Base-by-base conservation (phyloP, 2,329 filamentous ascomycete species). In the Monosporascus cannonballus region DNA sequence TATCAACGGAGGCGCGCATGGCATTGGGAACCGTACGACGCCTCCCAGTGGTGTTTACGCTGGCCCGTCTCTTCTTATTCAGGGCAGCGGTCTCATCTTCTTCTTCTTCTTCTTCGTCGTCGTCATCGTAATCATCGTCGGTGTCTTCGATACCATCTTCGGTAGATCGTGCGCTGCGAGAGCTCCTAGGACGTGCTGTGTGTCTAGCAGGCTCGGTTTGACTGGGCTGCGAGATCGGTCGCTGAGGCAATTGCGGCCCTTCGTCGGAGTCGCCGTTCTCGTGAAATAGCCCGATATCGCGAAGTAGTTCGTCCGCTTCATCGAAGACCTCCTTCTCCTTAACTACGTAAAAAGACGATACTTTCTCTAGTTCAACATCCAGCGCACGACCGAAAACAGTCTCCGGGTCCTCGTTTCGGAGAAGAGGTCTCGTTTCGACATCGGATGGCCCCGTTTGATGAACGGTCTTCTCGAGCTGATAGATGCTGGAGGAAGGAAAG, bases 331-430 rank as follows among this genome's bases (percentile, higher is more conserved):
- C 93, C 24, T 83, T 77, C 71, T 99, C 92, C 71, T 99, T 99
- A 56, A 90, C 73, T 56, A 85, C 80, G 71, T 94, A 97, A 70
- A 99, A 99, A 0, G 87, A 88, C 64, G 84, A 88, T 56, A 99
- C 90, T 76, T 97, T 97, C 66, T 97, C 92, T 49, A 99, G 75
- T 69, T 99, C 94, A 42, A 87, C 81, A 64, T 95, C 90, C 18
- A 99, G 80, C 41, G 91, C 86, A 58, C 85, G 85, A 59, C 80
- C 79, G 68, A 99, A 99, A 54, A 92, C 80, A 39, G 83, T 79
- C 68, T 97, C 92, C 15, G 91, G 87, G 54, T 95, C 87, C 54
- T 82, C 80, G 51, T 79, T 77, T 55, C 78, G 76, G 54, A 99
- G 86, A 41, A 99, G 81, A 5, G 94, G 91, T 11, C 91, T 86